These are phyloP conservation scores for Trichoderma sp. DNA, from an alignment of 2,329 filamentous ascomycete genomes.

Conservation along the genomic window DNA sequence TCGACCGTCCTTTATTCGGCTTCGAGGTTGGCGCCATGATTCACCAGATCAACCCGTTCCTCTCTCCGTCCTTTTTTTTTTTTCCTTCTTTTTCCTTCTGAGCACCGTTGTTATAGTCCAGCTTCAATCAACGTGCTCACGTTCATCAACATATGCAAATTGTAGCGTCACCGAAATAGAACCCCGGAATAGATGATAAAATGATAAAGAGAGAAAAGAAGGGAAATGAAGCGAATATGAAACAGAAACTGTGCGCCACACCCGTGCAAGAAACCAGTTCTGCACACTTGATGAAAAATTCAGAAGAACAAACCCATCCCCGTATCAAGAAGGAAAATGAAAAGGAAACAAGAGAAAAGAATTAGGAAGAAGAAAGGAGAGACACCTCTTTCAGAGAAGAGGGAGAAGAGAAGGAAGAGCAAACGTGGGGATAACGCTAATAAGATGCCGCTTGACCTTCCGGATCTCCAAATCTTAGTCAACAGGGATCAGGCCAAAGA, in stretches of 20 bases:
- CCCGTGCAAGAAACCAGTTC: conserved; percentile 17
- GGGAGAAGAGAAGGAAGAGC: conserved; percentile 30
- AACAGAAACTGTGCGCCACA: not conserved
- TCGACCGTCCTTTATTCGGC: not conserved
- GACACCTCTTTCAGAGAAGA: conserved; percentile 17
- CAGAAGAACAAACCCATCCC: not conserved
- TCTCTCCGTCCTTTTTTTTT: not conserved
- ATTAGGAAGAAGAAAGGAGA: conserved; percentile 26
- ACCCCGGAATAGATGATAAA: not conserved
- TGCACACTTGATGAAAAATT: not conserved
- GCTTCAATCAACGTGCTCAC: conserved; percentile 7
- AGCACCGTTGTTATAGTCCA: not conserved
- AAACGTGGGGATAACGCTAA: conserved; percentile 27
- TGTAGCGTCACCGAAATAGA: not conserved
- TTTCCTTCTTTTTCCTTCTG: not conserved
- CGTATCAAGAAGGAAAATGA: not conserved
- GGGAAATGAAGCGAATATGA: not conserved
- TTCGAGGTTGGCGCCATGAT: conserved; percentile 22
- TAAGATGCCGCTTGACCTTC: conserved; percentile 10
- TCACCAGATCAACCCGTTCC: not conserved
- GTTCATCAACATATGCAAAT: not conserved
- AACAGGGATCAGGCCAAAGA: not conserved
- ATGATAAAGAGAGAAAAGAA: not conserved
- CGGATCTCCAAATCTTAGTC: conserved; percentile 15
- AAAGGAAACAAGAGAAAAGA: not conserved